Evolutionary conservation across 1,284 basidiomycete species (phyloP).

Genomic region (Heliocybe sulcata): DNA sequence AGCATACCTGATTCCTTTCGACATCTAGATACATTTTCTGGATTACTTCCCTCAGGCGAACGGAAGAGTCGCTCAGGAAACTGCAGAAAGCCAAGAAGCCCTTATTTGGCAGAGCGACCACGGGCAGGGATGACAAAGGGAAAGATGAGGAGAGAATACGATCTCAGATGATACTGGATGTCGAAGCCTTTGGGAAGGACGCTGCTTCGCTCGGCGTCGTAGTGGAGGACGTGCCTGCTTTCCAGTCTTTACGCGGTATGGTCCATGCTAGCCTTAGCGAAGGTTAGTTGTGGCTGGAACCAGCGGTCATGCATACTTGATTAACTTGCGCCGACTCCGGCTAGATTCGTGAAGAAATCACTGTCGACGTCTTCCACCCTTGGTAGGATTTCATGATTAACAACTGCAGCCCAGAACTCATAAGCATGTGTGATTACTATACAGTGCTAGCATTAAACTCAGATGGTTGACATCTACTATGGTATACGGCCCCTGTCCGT

Average conservation of each 20-base stretch:
- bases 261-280: conserved; percentile 32
- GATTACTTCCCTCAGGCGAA: conserved; percentile 80
- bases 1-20: background rate
- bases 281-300: background rate
- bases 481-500: conserved; percentile 54
- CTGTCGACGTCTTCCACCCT: too few relatives aligned
- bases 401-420: background rate
- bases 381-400: background rate
- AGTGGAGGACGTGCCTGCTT: conserved; percentile 47
- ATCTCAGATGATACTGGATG: conserved; percentile 82
- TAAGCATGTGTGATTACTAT: conserved; percentile 15
- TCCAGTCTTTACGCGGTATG: conserved; percentile 50
- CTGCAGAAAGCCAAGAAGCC: conserved; percentile 85
- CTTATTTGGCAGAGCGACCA: conserved; percentile 51
- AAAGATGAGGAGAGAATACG: conserved; percentile 78
- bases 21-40: conserved; percentile 23
- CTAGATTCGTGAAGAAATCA: too few relatives aligned
- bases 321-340: too few relatives aligned
- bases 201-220: conserved; percentile 64
- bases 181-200: conserved; percentile 76
- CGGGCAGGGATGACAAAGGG: conserved; percentile 54
- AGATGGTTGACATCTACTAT: conserved; percentile 39
- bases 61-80: conserved; percentile 79
- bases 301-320: background rate
- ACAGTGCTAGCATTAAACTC: conserved; percentile 22